Evolutionary conservation across 306 rosid genomes (phyloP).

Genomic region (Gleditsia sinensis): DNA sequence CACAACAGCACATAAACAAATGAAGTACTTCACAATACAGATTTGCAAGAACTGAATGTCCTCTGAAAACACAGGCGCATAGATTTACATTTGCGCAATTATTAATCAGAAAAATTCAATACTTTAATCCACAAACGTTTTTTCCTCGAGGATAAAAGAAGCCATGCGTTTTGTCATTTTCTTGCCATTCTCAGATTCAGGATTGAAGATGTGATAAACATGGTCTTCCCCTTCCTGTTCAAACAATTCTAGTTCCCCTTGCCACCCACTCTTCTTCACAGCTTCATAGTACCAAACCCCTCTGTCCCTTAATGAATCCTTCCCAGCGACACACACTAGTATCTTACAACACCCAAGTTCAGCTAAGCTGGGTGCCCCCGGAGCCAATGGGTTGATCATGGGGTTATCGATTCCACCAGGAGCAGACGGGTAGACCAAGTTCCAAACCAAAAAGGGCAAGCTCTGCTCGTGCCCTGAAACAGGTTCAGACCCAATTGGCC

Average conservation of each 20-base stretch:
- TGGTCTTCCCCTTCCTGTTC: constrained; percentile 35
- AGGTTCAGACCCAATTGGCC: constrained; percentile 32
- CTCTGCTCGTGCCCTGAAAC: not conserved
- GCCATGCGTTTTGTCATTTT: constrained; percentile 2
- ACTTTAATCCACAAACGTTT: not conserved
- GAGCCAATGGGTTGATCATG: constrained; percentile 33
- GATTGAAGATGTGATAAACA: constrained; percentile 25
- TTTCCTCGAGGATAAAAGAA: constrained; percentile 7
- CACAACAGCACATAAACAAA: not conserved
- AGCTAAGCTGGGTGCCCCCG: constrained; percentile 39
- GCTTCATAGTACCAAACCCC: constrained; percentile 39
- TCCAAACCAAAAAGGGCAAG: constrained; percentile 21
- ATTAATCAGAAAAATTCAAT: not conserved
- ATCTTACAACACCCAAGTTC: constrained; percentile 42
- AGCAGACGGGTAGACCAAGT: constrained; percentile 35
- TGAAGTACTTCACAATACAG: not conserved
- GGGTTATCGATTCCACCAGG: constrained; percentile 38
- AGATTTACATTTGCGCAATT: too few relatives aligned
- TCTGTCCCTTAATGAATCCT: constrained; percentile 35
- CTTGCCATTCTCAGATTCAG: constrained; percentile 8
- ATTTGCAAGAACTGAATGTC: not conserved
- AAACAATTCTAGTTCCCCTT: constrained; percentile 33
- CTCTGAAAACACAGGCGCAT: too few relatives aligned
- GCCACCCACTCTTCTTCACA: constrained; percentile 44
- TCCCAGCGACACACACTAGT: constrained; percentile 37